These are phyloP conservation scores for Loxodes magnus DNA, from an alignment of 73 alveolate genomes.

Conservation along the genomic window DNA sequence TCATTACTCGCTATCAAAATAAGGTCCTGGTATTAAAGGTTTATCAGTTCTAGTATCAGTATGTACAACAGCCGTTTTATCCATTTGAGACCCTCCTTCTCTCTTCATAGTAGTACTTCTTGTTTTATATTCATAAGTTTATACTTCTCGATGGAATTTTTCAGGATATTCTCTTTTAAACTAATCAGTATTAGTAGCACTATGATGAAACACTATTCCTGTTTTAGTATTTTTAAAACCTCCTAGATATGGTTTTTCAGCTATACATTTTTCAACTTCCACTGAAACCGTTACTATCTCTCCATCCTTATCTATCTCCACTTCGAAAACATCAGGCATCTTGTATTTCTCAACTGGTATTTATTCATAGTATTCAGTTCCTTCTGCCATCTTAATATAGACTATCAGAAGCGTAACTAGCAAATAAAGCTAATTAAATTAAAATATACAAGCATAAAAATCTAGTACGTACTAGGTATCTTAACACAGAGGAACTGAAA, in stretches of 20 bases:
- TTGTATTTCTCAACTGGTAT: constrained; percentile 48
- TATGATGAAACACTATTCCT: constrained; percentile 62
- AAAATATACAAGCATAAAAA: too few relatives aligned
- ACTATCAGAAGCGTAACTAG: too few relatives aligned
- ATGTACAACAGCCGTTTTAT: constrained; percentile 68
- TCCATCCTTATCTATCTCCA: constrained; percentile 43
- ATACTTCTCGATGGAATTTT: constrained; percentile 51
- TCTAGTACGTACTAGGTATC: too few relatives aligned
- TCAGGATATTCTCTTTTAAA: constrained; percentile 4
- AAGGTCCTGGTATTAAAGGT: constrained; percentile 64
- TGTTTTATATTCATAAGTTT: constrained; percentile 92
- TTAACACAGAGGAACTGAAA: too few relatives aligned
- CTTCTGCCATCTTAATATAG: too few relatives aligned
- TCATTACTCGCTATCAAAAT: constrained; percentile 91
- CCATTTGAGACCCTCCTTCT: constrained; percentile 99
- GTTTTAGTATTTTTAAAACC: constrained; percentile 78
- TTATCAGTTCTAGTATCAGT: constrained; percentile 75
- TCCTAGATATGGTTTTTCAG: constrained; percentile 79
- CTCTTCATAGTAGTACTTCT: constrained; percentile 90
- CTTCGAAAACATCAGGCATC: constrained; percentile 57
- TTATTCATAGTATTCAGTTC: constrained; percentile 47
- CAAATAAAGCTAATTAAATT: too few relatives aligned
- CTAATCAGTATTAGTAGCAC: constrained; percentile 80
- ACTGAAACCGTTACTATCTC: constrained; percentile 46
- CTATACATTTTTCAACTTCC: constrained; percentile 43